Evolutionary conservation across 2,329 filamentous ascomycete species (phyloP), one percentile per base, ranked within the genome.

Genomic region (Graphiopsis chlorocephala): DNA sequence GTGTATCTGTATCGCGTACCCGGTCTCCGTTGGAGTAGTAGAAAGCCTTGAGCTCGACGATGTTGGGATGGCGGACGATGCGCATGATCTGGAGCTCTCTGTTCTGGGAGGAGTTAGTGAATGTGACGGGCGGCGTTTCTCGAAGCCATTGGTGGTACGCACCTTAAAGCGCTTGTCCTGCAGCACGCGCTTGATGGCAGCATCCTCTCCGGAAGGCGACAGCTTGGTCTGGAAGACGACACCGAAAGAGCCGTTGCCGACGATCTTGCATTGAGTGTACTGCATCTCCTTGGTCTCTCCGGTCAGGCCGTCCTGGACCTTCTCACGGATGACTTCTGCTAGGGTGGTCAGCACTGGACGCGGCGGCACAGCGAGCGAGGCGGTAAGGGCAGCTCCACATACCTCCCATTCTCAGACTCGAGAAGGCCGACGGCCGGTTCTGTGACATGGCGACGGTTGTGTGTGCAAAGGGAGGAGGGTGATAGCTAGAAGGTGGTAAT

Each of bases 161-260:
- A 96, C 95, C 91, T 99, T 99, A 89, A 99, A 99, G 77, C 95
- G 89, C 85, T 99, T 99, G 85, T 99, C 95, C 78, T 99, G 95
- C 65, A 99, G 86, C 66, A 99, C 95, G 73, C 95, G 90, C 85
- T 99, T 99, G 85, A 99, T 99, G 78, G 95, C 95, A 62, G 95
- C 95, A 82, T 99, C 95, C 80, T 99, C 95, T 69, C 94, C 94
- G 69, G 91, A 95, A n/a, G 95, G 95, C 67, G 94, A 94, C 74
- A 99, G 86, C 83, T 98, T 98, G 65, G 95, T 99, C 83, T 99
- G 95, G 80, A 99, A 99, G 70, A 99, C 95, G 59, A 99, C 94
- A 70, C 95, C 95, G 73, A 99, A 99, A 38, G 94, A 98, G 72
- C 95, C 95, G 82, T 99, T 99, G 78, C 95, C 95, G 57, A 99